phyloP scores from a whole-genome alignment of 352 stramenopile genomes.

The Globisporangium uncinulatum region DNA sequence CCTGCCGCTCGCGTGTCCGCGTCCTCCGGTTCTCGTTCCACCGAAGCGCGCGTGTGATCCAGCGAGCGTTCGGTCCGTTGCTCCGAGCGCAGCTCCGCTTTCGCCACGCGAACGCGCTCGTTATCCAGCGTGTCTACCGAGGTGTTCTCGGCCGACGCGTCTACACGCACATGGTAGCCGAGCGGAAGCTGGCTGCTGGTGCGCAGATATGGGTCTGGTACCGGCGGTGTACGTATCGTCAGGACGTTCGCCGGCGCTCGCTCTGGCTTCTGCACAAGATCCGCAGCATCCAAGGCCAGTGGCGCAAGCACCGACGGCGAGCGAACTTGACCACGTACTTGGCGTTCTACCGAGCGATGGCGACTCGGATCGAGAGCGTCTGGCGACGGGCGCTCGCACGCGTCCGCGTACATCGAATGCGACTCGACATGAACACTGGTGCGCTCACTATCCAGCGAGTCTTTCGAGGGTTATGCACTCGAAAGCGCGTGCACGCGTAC shows the following conservation, averaged over 20 bases:
- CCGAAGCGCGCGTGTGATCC: constrained; percentile 32
- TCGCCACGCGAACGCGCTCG: constrained; percentile 19
- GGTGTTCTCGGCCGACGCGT: constrained; percentile 22
- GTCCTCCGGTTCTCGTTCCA: constrained; percentile 19
- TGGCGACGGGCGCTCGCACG: constrained; percentile 42
- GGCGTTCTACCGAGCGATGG: constrained; percentile 24
- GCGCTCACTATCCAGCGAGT: constrained; percentile 35
- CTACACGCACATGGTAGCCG: constrained; percentile 16
- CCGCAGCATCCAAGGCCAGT: constrained; percentile 50
- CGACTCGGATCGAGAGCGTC: constrained; percentile 35
- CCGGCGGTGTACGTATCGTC: constrained; percentile 30
- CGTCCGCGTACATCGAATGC: constrained; percentile 17
- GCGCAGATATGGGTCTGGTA: constrained; percentile 47
- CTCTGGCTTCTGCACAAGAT: constrained; percentile 49
- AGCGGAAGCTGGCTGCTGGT: constrained; percentile 14
- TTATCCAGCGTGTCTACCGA: constrained; percentile 53
- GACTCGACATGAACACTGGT: constrained; percentile 24
- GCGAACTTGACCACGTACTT: constrained; percentile 31
- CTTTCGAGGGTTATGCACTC: constrained; percentile 29
- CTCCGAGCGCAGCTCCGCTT: constrained; percentile 21
- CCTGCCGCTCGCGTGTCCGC: constrained; percentile 22
- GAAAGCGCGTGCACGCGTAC: constrained; percentile 23
- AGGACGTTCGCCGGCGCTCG: constrained; percentile 25
- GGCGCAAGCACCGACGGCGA: constrained; percentile 34
- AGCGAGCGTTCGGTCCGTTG: constrained; percentile 34